Base-by-base conservation (phyloP, 1,284 basidiomycete species). In the Mycosarcoma mackinlayi region DNA sequence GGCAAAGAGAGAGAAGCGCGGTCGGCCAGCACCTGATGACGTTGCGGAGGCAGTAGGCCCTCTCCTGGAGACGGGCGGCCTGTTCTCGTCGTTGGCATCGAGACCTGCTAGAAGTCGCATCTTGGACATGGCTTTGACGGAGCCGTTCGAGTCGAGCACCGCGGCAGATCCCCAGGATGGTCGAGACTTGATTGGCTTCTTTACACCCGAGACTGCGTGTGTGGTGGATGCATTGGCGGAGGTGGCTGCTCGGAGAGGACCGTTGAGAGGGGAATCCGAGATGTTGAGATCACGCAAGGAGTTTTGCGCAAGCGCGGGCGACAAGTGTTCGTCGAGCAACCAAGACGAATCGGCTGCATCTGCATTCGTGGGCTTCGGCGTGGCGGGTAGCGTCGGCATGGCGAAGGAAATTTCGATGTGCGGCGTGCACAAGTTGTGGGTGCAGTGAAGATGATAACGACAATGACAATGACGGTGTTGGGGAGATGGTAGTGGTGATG, bases 1-100 rank as follows among this genome's bases (percentile, higher is more conserved):
- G 24, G 60, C 66, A 19, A 69, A 69, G 19, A 69, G 60, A 28
- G 60, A 63, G 37, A 69, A 69, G 11, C 66, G 53, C 13, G 66
- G 66, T 23, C 66, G 27, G 11, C 31, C 55, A 5, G 45, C 56
- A 2, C 49, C 54, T 16, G 52, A 24, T 3, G 60, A 40, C 24
- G 47, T 30, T 18, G 46, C n/a, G n/a, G n/a, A n/a, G n/a, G n/a
- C n/a, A n/a, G n/a, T 24, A 18, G 45, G 39, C 3, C 49, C 37
- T 7, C 45, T 21, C 4, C 46, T 23, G 13, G 66, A 60, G 3
- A 69, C 55, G 21, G 66, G 56, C 21, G 66, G 59, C 38, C 53
- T 59, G 47, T 63, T 63, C 34, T 69, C 66, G 35, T 63, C 60
- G 28, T 63, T 56, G 35, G 37, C 16, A n/a, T 69, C 56, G 24